These are phyloP conservation scores for Lentinula boryana DNA, from an alignment of 768 basidiomycete genomes.

Conservation along the genomic window DNA sequence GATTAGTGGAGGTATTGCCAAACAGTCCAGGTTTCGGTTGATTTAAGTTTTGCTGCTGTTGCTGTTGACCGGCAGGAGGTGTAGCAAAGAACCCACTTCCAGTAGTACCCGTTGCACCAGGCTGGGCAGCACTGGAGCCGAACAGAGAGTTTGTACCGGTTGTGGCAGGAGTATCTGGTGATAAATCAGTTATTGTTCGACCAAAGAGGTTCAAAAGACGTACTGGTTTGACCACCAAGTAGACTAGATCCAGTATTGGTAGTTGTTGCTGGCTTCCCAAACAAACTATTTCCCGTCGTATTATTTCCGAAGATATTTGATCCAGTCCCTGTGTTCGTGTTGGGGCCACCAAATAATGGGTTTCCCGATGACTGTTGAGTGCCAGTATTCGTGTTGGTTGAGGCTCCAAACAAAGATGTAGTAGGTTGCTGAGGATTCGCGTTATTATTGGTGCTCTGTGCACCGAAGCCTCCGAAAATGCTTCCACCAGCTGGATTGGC, in stretches of 20 bases:
- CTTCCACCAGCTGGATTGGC: constrained; percentile 2
- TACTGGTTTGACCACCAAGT: constrained; percentile 21
- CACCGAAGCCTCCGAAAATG: constrained; percentile 1
- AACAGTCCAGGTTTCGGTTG: constrained; percentile 6
- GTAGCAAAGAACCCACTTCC: constrained; percentile 12
- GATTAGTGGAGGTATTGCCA: constrained; percentile 13
- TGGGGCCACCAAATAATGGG: constrained; percentile 2
- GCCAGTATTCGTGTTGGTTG: background rate
- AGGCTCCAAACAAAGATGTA: constrained; percentile 7
- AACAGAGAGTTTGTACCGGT: constrained; percentile 17
- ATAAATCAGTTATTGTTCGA: constrained; percentile 16
- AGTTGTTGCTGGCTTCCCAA: constrained; percentile 19
- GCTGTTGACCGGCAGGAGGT: constrained; percentile 9
- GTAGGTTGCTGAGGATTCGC: constrained; percentile 7
- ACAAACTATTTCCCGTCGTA: constrained; percentile 17
- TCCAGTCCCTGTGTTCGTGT: constrained; percentile 3
- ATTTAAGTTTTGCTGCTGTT: constrained; percentile 9
- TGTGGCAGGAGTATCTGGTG: constrained; percentile 14
- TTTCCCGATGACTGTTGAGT: background rate
- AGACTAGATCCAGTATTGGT: constrained; percentile 17
- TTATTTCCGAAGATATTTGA: constrained; percentile 11
- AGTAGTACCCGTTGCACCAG: constrained; percentile 5
- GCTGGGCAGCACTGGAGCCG: constrained; percentile 11
- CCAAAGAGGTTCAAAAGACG: background rate
- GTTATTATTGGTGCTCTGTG: background rate